Base-by-base conservation (phyloP, 2,329 filamentous ascomycete genomes). In the Penicillium sp. region DNA sequence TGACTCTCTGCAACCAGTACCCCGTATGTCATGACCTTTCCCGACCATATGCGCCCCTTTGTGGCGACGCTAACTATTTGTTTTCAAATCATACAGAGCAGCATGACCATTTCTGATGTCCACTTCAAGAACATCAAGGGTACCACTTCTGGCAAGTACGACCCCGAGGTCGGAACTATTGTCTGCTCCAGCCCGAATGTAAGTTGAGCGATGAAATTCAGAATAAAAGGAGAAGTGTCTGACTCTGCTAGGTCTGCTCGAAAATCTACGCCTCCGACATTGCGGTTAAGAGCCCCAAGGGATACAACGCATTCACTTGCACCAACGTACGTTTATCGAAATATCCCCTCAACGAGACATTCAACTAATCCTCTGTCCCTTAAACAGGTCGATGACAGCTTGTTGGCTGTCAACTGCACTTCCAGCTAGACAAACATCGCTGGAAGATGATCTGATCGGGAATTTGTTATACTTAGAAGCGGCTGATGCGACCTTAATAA, bases 1-100 rank as follows among this genome's bases (percentile, higher is more conserved):
- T 83, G 52, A 87, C 85, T 2, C 78, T 87, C n/a, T 88, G 86
- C 75, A 81, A 83, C 45, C 66, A 84, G 71, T 84, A 76, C 66
- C 86, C 86, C 2, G 84, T 83, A 57, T 66, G 72, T 58, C 0
- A 50, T 31, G 22, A 39, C 20, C 20, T 11, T 31, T n/a, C 17
- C 15, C 6, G 11, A 7, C 17, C 7, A 1, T 11, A 3, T 5
- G 10, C 28, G n/a, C 0, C 15, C 37, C 3, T 25, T 22, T 34
- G 5, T 28, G 17, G 5, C 4, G 22, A 2, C 22, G 34, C 57
- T 53, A 60, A 60, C 22, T 2, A 3, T 17, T 22, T 4, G 0
- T 7, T 39, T 5, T 34, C 3, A 14, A 6, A 25, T n/a, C 15
- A 31, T 54, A 63, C 42, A 74, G 71, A 74, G 70, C 41, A 81